Percentiles rank a stretch among this genome's conserved stretches.
phyloP scores from a whole-genome alignment of 2,329 filamentous ascomycete genomes.

The Onygena corvina region DNA sequence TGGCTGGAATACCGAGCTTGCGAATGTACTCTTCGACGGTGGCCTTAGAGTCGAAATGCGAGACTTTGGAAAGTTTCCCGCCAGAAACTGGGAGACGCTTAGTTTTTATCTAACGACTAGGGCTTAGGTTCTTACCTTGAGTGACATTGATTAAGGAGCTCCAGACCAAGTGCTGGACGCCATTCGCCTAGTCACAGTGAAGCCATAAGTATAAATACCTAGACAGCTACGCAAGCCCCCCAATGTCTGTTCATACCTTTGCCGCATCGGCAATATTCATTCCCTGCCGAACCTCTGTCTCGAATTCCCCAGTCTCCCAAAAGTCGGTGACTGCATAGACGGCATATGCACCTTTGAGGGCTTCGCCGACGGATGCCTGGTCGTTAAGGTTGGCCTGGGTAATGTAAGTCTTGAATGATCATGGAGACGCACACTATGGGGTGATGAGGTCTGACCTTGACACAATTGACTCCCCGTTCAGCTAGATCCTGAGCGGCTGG shows the following conservation, averaged over 20 bases:
- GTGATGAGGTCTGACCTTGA: constrained; percentile 22
- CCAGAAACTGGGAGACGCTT: constrained; percentile 20
- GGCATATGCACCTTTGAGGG: constrained; percentile 27
- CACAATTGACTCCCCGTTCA: constrained; percentile 25
- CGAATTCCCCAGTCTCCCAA: constrained; percentile 29
- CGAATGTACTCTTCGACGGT: constrained; percentile 30
- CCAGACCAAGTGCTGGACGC: constrained; percentile 3
- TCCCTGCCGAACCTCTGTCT: constrained; percentile 29
- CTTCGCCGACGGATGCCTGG: constrained; percentile 29
- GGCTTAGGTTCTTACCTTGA: background rate
- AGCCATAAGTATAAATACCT: background rate
- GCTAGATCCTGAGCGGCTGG: constrained; percentile 22
- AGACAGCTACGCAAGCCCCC: background rate
- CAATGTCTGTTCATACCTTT: constrained; percentile 27
- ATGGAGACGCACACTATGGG: constrained; percentile 28
- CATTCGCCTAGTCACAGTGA: background rate
- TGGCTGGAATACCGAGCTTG: constrained; percentile 24
- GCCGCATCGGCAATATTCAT: constrained; percentile 31
- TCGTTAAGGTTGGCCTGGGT: constrained; percentile 34
- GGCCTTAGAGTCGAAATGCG: constrained; percentile 35
- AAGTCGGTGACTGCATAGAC: constrained; percentile 41
- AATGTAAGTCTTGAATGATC: constrained; percentile 12
- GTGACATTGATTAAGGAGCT: constrained; percentile 1
- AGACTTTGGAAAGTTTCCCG: constrained; percentile 26
- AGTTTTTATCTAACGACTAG: background rate